Base-by-base conservation (phyloP, 2,329 filamentous ascomycete species). In the Cercospora sp. region DNA sequence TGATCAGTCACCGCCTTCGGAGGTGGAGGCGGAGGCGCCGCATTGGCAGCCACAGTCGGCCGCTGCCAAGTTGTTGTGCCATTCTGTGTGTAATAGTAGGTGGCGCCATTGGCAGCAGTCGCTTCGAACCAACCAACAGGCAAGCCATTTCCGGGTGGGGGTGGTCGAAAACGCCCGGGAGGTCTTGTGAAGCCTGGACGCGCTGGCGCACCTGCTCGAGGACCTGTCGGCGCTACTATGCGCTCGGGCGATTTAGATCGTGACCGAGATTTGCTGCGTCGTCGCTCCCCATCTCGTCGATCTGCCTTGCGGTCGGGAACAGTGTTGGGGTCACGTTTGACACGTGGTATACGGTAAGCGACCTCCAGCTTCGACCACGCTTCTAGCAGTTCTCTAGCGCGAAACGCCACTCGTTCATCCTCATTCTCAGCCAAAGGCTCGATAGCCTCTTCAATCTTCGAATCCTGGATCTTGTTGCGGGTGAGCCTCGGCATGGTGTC, bases 391-490 rank as follows among this genome's bases (percentile, higher is more conserved):
- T 87, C 85, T 65, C 86, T 86, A 5, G 94, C 89, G 75, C 90
- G 90, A 21, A 86, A 85, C 28, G 89, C 86, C 21, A 99, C 92
- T 68, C 91, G 86, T 70, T 92, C 88, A 62, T 80, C 77, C 40
- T 77, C 77, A 76, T 97, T 90, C 8, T 89, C 88, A 12, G 81
- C 81, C 62, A 98, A 82, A 3, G 86, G 85, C 75, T 92, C 84
- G 51, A 99, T 87, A 0, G 91, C 90, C 2, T 89, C 85, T 79
- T 98, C 95, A 70, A 99, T 97, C 75, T 97, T 97, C 8, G 95
- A 97, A 76, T 97, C 94, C 72, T 92, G 90, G 67, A 99, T 97
- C 81, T 99, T 99, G 84, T 99, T 99, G 68, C 93, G 90, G 21
- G 95, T 98, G 61, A 98, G 84, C 9, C 94, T 90, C 0, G 95